Conservation (phyloP, 208 protist species). For the Crithidia fasciculata region DNA sequence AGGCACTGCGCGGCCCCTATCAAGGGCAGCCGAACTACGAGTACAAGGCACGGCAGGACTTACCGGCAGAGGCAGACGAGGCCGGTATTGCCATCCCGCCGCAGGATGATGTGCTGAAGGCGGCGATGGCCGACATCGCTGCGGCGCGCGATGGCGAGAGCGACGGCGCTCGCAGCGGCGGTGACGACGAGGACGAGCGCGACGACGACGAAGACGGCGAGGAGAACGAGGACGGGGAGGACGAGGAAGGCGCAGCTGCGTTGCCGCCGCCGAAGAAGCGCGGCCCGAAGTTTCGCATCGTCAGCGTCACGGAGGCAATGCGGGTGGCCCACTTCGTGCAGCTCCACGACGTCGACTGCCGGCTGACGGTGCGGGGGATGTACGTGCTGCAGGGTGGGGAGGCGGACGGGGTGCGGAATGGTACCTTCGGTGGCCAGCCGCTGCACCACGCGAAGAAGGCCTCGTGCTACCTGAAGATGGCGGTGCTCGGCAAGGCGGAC, state of each 20-base stretch:
- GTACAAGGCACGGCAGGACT: slow-evolving; percentile 86
- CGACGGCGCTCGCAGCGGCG: slow-evolving; percentile 29
- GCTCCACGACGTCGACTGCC: slow-evolving; percentile 76
- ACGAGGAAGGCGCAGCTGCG: slow-evolving; percentile 55
- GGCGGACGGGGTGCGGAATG: slow-evolving; percentile 63
- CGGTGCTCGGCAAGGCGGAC: slow-evolving; percentile 39
- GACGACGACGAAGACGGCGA: slow-evolving; percentile 61
- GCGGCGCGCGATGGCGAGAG: slow-evolving; percentile 25
- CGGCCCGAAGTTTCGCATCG: slow-evolving; percentile 78
- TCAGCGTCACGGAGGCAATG: slow-evolving; percentile 73
- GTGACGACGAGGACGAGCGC: slow-evolving; percentile 47
- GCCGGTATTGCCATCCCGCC: slow-evolving; percentile 50
- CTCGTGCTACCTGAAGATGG: slow-evolving; percentile 81
- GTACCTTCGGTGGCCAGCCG: slow-evolving; percentile 76
- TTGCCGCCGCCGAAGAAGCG: slow-evolving; percentile 49
- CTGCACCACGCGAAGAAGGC: slow-evolving; percentile 82
- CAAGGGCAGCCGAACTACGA: slow-evolving; percentile 80
- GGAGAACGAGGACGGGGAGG: slow-evolving; percentile 63
- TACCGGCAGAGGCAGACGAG: slow-evolving; percentile 75
- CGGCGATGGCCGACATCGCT: slow-evolving; percentile 49
- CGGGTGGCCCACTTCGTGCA: slow-evolving; percentile 89
- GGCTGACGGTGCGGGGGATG: slow-evolving; percentile 77
- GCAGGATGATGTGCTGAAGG: slow-evolving; percentile 47
- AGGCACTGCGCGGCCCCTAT: slow-evolving; percentile 82
- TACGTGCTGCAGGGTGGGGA: slow-evolving; percentile 58